These are phyloP conservation scores for Alternaria sp. DNA, from an alignment of 2,329 filamentous ascomycete genomes.

Conservation along the genomic window DNA sequence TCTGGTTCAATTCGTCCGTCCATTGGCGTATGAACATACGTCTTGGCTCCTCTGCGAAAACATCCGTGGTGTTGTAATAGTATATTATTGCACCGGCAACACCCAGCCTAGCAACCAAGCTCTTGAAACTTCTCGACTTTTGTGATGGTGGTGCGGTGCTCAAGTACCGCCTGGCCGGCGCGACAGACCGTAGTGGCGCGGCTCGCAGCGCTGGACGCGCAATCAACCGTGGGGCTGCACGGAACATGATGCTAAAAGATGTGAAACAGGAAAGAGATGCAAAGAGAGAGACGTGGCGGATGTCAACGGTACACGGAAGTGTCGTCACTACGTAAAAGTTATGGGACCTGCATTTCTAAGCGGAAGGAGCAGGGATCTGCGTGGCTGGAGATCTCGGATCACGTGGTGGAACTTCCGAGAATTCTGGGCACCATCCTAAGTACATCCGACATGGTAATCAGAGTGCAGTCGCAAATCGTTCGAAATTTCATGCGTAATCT, in stretches of 20 bases:
- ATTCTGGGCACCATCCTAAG: neutral
- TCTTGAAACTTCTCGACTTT: slow-evolving; percentile 83
- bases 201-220: slow-evolving; percentile 42
- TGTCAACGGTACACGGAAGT: slow-evolving; percentile 13
- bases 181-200: slow-evolving; percentile 46
- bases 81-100: slow-evolving; percentile 80
- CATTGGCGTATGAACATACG: slow-evolving; percentile 60
- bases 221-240: slow-evolving; percentile 56
- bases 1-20: neutral
- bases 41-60: slow-evolving; percentile 82
- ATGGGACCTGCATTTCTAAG: slow-evolving; percentile 34
- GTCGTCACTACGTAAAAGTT: slow-evolving; percentile 26
- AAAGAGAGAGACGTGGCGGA: slow-evolving; percentile 25
- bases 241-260: slow-evolving; percentile 56
- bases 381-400: neutral
- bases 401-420: slow-evolving; percentile 8
- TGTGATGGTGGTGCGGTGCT: slow-evolving; percentile 65
- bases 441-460: neutral
- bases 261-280: slow-evolving; percentile 24
- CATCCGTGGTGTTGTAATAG: slow-evolving; percentile 89
- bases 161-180: slow-evolving; percentile 57
- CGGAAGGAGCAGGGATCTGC: slow-evolving; percentile 18
- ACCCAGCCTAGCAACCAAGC: slow-evolving; percentile 73
- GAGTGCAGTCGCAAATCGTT: neutral
- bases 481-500: neutral